Evolutionary conservation across 116 monocot genomes (phyloP).

Genomic region (Iris pallida): DNA sequence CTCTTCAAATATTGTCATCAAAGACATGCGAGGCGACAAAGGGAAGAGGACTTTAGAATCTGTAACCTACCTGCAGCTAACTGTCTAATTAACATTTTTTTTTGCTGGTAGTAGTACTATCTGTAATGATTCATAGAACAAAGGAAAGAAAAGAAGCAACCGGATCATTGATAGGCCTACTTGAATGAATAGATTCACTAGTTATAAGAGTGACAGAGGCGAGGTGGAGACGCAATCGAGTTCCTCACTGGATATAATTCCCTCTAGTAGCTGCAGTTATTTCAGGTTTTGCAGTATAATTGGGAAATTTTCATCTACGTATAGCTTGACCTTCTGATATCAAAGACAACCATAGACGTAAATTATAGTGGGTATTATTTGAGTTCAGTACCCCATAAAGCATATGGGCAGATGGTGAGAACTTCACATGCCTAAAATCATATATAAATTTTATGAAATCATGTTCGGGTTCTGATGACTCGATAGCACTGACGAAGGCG

Average conservation of each 20-base stretch:
- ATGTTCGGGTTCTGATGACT: conserved; percentile 5
- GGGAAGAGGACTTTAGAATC: no score
- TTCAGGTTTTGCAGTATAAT: conserved; percentile 22
- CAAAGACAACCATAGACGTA: no score
- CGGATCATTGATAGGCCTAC: conserved; percentile 16
- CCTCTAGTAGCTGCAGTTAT: conserved; percentile 27
- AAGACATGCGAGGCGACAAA: no score
- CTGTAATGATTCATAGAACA: no score
- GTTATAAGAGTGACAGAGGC: conserved; percentile 15
- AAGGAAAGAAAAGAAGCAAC: no score
- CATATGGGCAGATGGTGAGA: conserved; percentile 23
- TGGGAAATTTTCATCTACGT: conserved; percentile 10
- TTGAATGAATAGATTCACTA: conserved; percentile 39
- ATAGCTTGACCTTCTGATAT: no score
- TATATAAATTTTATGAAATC: conserved; percentile 17
- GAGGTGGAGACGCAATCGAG: conserved; percentile 13
- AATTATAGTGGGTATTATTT: no score
- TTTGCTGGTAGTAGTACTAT: no score
- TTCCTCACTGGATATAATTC: not conserved
- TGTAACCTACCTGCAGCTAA: no score
- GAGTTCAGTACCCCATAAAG: no score
- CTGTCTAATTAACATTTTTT: no score
- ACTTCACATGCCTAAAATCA: conserved; percentile 28
- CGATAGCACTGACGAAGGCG: conserved; percentile 16
- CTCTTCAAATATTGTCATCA: no score